A percentile compares a stretch with the other conserved stretches of the same genome.
Conservation (phyloP, 2,329 filamentous ascomycete species). For the Microdochium nivale region DNA sequence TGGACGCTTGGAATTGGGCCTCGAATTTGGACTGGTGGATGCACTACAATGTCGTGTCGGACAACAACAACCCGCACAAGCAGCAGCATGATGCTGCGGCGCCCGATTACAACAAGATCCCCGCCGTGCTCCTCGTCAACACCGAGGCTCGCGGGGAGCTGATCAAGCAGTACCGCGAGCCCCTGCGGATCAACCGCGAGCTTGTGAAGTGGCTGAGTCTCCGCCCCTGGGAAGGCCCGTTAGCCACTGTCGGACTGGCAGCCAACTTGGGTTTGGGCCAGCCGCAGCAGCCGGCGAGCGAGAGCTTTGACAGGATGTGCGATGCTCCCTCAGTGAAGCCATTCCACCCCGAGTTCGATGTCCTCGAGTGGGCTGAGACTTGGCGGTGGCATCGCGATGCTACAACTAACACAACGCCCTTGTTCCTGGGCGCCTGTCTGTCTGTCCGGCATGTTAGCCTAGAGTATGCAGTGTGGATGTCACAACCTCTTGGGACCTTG, state of each 20-base stretch:
- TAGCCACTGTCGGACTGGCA: too few relatives aligned
- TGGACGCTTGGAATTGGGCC: conserved; percentile 1
- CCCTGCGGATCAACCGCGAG: not conserved
- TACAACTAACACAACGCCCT: conserved; percentile 1
- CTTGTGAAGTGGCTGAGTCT: not conserved
- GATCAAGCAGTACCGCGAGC: not conserved
- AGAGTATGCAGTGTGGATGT: conserved; percentile 6
- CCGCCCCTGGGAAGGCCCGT: not conserved
- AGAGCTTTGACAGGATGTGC: conserved; percentile 1
- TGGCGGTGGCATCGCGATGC: conserved; percentile 5
- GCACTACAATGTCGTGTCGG: conserved; percentile 1
- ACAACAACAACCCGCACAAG: too few relatives aligned
- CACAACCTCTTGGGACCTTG: conserved; percentile 6
- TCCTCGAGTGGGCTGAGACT: conserved; percentile 8
- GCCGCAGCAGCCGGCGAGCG: not conserved
- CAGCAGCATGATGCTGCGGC: not conserved
- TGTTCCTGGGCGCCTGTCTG: conserved; percentile 11
- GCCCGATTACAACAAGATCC: not conserved
- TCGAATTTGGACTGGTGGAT: conserved; percentile 3
- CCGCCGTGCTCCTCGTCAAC: not conserved
- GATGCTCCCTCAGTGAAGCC: conserved; percentile 2
- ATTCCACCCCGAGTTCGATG: conserved; percentile 7
- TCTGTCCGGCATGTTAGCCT: conserved; percentile 10
- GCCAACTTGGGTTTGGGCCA: too few relatives aligned
- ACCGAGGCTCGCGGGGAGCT: conserved; percentile 1